phyloP scores from a whole-genome alignment of 163 green algal genomes.

The Scenedesmus sp. region DNA sequence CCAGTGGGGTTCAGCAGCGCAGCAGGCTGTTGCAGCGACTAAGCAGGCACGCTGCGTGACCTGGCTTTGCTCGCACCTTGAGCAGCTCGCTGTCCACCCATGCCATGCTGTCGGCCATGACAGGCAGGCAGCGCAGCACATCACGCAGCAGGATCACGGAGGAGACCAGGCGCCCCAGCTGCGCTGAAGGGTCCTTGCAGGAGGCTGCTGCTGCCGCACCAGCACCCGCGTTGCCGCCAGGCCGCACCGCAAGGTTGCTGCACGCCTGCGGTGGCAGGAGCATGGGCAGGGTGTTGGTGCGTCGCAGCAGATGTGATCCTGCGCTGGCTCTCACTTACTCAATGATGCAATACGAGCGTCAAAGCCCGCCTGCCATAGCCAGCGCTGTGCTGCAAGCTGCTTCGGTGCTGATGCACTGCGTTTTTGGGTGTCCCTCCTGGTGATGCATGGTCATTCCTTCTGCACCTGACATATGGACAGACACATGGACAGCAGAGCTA shows the following conservation, averaged over 20 bases:
- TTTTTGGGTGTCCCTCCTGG: no score
- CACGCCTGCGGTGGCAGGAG: constrained; percentile 58
- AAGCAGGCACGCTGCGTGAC: neutral
- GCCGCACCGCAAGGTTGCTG: constrained; percentile 58
- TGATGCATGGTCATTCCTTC: no score
- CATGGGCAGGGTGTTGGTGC: no score
- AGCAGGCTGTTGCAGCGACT: neutral
- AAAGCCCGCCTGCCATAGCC: no score
- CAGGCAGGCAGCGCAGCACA: constrained; percentile 69
- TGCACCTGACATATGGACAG: neutral
- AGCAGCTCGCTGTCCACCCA: constrained; percentile 66
- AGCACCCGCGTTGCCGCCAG: neutral
- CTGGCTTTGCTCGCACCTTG: constrained; percentile 30
- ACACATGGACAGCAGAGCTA: neutral
- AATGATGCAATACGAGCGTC: no score
- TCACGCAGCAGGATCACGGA: constrained; percentile 81
- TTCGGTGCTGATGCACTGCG: no score
- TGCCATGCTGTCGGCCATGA: constrained; percentile 66
- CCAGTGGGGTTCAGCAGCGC: neutral
- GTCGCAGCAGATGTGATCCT: no score
- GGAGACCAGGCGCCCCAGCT: constrained; percentile 61
- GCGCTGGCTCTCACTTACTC: no score
- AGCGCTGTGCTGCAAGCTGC: no score
- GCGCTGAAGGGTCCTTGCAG: constrained; percentile 20
- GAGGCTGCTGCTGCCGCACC: constrained; percentile 34